Conservation (phyloP, 2,329 filamentous ascomycete species). For the Fusarium torreyae region DNA sequence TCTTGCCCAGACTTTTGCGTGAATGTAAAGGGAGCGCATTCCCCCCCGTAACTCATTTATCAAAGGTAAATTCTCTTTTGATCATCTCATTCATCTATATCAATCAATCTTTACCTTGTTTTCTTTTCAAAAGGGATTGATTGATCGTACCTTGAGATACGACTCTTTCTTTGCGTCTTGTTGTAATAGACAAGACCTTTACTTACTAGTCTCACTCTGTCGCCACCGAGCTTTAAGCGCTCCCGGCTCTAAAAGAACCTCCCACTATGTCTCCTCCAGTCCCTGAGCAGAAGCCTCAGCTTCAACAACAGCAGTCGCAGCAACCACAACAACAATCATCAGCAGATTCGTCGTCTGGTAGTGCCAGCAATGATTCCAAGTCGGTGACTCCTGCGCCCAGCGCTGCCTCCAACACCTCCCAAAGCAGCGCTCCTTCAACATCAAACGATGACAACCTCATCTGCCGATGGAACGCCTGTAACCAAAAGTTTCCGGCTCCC, state of each 20-base stretch:
- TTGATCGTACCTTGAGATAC: not conserved
- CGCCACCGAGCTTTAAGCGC: slow-evolving; percentile 16
- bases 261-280: slow-evolving; percentile 54
- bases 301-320: slow-evolving; percentile 43
- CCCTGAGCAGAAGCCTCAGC: slow-evolving; percentile 46
- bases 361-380: slow-evolving; percentile 65
- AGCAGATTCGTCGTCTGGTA: slow-evolving; percentile 54
- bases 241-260: slow-evolving; percentile 44
- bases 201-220: slow-evolving; percentile 31
- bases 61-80: slow-evolving; percentile 42
- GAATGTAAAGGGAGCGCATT: slow-evolving; percentile 57
- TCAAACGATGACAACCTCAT: slow-evolving; percentile 68
- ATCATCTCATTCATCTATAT: slow-evolving; percentile 34
- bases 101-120: slow-evolving; percentile 20
- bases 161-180: slow-evolving; percentile 8
- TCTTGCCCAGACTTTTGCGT: slow-evolving; percentile 54
- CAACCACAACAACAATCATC: slow-evolving; percentile 47
- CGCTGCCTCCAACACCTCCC: slow-evolving; percentile 62
- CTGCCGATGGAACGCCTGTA: slow-evolving; percentile 73
- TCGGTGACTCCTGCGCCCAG: slow-evolving; percentile 68
- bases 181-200: slow-evolving; percentile 21
- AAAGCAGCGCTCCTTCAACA: slow-evolving; percentile 59
- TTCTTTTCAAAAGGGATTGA: slow-evolving; percentile 5
- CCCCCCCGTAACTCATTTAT: slow-evolving; percentile 49
- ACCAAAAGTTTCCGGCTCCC: slow-evolving; percentile 70